Evolutionary conservation across 139 green algal genomes (phyloP).

Genomic region (Chlamydomonas sphaeroides): DNA sequence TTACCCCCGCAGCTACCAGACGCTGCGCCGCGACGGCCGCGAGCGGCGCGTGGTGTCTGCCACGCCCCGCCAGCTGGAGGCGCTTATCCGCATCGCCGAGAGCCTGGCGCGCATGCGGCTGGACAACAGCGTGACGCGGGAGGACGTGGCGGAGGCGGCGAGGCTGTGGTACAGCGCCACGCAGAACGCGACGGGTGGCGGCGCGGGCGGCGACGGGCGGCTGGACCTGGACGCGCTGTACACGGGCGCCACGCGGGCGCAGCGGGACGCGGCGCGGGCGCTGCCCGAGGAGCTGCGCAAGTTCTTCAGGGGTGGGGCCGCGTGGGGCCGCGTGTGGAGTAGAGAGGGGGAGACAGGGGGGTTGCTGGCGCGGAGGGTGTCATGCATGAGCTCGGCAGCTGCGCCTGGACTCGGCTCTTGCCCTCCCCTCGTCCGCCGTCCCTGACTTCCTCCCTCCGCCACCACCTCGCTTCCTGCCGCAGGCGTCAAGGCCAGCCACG

Average conservation of each 20-base stretch:
- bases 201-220: not conserved
- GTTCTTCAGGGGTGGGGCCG: not conserved
- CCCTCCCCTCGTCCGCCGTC: too few species aligned
- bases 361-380: too few species aligned
- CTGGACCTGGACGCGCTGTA: conserved; percentile 22
- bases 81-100: conserved; percentile 89
- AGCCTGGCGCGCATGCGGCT: conserved; percentile 86
- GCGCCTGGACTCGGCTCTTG: too few species aligned
- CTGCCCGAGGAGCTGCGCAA: conserved; percentile 26
- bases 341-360: too few species aligned
- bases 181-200: not conserved
- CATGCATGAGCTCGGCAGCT: too few species aligned
- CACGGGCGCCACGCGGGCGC: conserved; percentile 28
- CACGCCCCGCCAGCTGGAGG: conserved; percentile 95
- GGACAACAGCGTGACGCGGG: conserved; percentile 50
- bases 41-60: conserved; percentile 76
- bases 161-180: conserved; percentile 55
- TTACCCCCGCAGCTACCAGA: conserved; percentile 71
- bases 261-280: conserved; percentile 3
- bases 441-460: not conserved
- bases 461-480: not conserved
- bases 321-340: not conserved
- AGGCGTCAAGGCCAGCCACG: not conserved
- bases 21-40: conserved; percentile 82
- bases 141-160: conserved; percentile 59